Evolutionary conservation across 169 alveolate species (phyloP), one percentile per base, ranked within the genome.

Genomic region (Cystoisospora suis): DNA sequence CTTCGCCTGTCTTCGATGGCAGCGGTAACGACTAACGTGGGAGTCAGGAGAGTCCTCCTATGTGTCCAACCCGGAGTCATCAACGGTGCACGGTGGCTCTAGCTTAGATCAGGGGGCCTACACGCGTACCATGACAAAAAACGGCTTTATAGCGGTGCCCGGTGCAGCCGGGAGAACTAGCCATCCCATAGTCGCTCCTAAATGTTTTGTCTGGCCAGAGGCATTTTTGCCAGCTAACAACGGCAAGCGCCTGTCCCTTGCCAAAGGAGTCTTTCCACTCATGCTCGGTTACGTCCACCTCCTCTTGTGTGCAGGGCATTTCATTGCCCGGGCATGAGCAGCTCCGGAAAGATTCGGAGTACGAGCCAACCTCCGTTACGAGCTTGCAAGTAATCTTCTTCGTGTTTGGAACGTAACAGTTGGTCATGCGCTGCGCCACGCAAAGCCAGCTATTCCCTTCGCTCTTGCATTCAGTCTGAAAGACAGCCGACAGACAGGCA

Each of bases 141-240:
- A 65, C 77, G 42, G 45, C 45, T 20, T 65, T 65, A 44, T 65
- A 65, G 36, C 77, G 77, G 45, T 36, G n/a, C 45, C 40, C 34
- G 42, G 45, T 44, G 34, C 77, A 65, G 9, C 77, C 77, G 34
- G 36, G 77, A 5, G 12, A 15, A 23, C n/a, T n/a, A 36, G 42
- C 77, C 77, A 65, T 65, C 45, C 77, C 77, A 44, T 65, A 65
- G 77, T 65, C 77, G 77, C 45, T 20, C 44, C 34, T 36, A 17
- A 65, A 32, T 2, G 77, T n/a, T 65, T 65, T 65, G 9, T 23
- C 12, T 44, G 77, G 77, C 34, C 77, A 36, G 12, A 65, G 42
- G n/a, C n/a, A 36, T 12, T n/a, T 12, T 6, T 65, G 38, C 45
- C 36, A 23, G 4, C 36, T n/a, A 44, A 65, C 42, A 44, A 65